These are phyloP conservation scores for Pseudogymnoascus sp. DNA, from an alignment of 2,329 filamentous ascomycete species.

Conservation along the genomic window DNA sequence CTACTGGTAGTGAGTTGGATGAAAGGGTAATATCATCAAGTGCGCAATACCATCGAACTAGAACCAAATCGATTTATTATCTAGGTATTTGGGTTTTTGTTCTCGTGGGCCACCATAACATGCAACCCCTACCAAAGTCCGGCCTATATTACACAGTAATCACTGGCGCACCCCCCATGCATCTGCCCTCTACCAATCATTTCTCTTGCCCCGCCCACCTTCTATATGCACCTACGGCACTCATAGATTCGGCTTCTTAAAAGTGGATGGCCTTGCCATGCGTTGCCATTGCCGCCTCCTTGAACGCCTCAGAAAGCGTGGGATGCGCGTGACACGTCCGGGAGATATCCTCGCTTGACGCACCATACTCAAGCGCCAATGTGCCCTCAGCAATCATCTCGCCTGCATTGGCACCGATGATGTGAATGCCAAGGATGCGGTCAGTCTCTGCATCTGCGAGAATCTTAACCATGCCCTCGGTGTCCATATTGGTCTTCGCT, in stretches of 20 bases:
- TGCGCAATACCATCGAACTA: conserved; percentile 7
- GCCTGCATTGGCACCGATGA: conserved; percentile 89
- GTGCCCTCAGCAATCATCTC: conserved; percentile 99
- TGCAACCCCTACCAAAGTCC: conserved; percentile 2
- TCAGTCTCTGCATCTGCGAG: conserved; percentile 94
- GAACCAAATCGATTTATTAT: conserved; percentile 7
- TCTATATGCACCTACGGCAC: background rate
- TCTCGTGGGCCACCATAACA: conserved; percentile 9
- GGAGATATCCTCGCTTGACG: conserved; percentile 88
- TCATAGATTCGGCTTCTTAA: conserved; percentile 40
- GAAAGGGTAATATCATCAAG: conserved; percentile 3
- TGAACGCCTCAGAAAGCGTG: conserved; percentile 94
- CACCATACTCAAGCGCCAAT: conserved; percentile 91
- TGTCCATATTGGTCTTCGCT: conserved; percentile 97
- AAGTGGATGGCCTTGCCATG: conserved; percentile 95
- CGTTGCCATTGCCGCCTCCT: conserved; percentile 98
- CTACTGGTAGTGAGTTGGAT: background rate
- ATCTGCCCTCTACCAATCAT: background rate
- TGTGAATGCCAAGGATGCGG: conserved; percentile 90
- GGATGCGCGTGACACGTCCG: conserved; percentile 96
- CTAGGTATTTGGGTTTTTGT: conserved; percentile 9
- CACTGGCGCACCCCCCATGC: background rate
- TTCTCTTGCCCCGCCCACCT: background rate
- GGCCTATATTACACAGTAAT: background rate
- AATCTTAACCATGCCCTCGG: conserved; percentile 95